Evolutionary conservation across 2,329 filamentous ascomycete genomes (phyloP).

Genomic region (Raffaelea arxii): DNA sequence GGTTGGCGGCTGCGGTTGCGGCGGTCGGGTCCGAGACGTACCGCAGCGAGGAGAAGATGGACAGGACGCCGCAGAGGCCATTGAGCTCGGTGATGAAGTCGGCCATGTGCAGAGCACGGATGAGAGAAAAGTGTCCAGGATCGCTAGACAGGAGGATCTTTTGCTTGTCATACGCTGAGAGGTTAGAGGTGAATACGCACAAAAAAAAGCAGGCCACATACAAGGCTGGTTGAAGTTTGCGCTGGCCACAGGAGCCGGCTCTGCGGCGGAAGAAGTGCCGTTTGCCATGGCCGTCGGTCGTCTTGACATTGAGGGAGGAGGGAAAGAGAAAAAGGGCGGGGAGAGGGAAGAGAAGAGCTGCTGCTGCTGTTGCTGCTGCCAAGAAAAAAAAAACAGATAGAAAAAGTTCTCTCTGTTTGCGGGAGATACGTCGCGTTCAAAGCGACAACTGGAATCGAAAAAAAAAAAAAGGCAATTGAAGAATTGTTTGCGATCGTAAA

Average conservation of each 20-base stretch:
- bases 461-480: background rate
- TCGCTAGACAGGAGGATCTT: slow-evolving; percentile 61
- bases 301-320: slow-evolving; percentile 11
- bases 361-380: no score
- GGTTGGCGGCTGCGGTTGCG: slow-evolving; percentile 46
- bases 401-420: no score
- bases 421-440: no score
- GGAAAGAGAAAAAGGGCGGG: background rate
- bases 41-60: slow-evolving; percentile 86
- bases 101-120: background rate
- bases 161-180: slow-evolving; percentile 55
- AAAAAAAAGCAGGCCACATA: background rate
- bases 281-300: slow-evolving; percentile 10
- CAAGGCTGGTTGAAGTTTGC: slow-evolving; percentile 4
- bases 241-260: background rate
- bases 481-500: no score
- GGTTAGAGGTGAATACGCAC: background rate
- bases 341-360: background rate
- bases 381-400: no score
- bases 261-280: slow-evolving; percentile 7
- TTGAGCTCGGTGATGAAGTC: background rate
- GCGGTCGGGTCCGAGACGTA: slow-evolving; percentile 64
- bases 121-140: slow-evolving; percentile 53
- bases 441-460: background rate
- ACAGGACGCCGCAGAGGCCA: slow-evolving; percentile 82